Evolutionary conservation across 148 eudicot genomes (phyloP).

Genomic region (Heliosperma pusillum): DNA sequence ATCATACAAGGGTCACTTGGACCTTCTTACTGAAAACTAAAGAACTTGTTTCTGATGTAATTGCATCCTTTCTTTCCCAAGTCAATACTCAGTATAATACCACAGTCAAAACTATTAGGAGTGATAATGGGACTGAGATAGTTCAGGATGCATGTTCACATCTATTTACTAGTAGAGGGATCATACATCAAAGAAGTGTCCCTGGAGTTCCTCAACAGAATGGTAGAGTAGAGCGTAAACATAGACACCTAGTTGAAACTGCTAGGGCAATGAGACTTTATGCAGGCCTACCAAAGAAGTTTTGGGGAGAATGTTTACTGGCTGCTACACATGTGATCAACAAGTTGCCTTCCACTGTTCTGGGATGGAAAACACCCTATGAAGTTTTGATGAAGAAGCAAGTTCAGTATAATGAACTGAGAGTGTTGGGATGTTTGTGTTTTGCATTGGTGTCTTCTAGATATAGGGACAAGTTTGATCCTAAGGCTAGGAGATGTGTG

Average conservation of each 20-base stretch:
- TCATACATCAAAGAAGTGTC: background rate
- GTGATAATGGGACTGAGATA: background rate
- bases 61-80: background rate
- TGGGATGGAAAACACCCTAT: background rate
- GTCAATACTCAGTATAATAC: background rate
- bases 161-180: background rate
- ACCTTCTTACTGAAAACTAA: background rate
- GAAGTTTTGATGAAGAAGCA: background rate
- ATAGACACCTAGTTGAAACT: background rate
- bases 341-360: background rate
- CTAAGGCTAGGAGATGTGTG: background rate
- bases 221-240: background rate
- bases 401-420: too few relatives aligned
- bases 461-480: background rate
- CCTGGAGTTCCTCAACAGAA: background rate
- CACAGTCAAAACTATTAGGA: background rate
- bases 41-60: background rate
- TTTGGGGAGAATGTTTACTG: background rate
- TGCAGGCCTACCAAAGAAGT: background rate
- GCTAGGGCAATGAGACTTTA: background rate
- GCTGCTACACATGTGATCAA: background rate
- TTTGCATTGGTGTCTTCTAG: background rate
- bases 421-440: background rate
- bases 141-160: background rate
- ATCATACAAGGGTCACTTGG: background rate